A percentile compares a stretch with the other conserved stretches of the same genome.
Evolutionary conservation across 2,329 filamentous ascomycete species (phyloP).

Genomic region (Tolypocladium amazonense): DNA sequence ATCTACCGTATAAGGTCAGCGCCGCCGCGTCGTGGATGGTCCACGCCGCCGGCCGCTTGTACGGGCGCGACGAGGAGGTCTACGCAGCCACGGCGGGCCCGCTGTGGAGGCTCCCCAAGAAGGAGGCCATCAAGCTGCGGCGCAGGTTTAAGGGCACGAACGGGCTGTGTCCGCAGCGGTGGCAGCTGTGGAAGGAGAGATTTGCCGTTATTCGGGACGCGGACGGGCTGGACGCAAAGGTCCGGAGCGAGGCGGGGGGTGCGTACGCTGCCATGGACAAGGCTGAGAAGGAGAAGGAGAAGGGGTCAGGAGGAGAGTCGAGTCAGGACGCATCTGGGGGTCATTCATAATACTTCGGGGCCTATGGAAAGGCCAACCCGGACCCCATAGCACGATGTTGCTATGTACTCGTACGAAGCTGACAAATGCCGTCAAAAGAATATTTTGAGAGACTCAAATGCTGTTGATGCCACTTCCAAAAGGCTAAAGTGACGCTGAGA

Average conservation of each 20-base stretch:
- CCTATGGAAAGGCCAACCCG: too few species aligned
- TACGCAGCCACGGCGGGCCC: constrained; percentile 7
- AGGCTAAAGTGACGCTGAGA: too few species aligned
- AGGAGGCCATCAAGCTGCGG: constrained; percentile 3
- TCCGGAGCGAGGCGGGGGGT: background rate
- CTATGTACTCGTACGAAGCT: too few species aligned
- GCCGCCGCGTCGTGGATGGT: constrained; percentile 5
- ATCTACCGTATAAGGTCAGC: constrained; percentile 2
- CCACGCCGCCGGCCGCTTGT: constrained; percentile 2
- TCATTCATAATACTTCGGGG: too few species aligned
- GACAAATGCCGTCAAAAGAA: too few species aligned
- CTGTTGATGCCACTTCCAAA: too few species aligned
- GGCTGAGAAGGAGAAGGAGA: background rate
- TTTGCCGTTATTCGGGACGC: constrained; percentile 5
- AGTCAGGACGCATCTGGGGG: too few species aligned
- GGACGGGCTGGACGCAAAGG: constrained; percentile 1
- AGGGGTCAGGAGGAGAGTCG: too few species aligned
- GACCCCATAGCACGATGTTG: too few species aligned
- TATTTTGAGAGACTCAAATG: too few species aligned
- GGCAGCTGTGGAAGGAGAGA: constrained; percentile 10
- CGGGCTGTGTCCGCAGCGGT: constrained; percentile 6
- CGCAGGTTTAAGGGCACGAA: constrained; percentile 8
- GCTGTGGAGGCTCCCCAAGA: constrained; percentile 9
- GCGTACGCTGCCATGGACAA: background rate
- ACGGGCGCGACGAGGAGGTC: constrained; percentile 7